Conservation (phyloP, 2,329 filamentous ascomycete species). For the Westerdykella ornata region DNA sequence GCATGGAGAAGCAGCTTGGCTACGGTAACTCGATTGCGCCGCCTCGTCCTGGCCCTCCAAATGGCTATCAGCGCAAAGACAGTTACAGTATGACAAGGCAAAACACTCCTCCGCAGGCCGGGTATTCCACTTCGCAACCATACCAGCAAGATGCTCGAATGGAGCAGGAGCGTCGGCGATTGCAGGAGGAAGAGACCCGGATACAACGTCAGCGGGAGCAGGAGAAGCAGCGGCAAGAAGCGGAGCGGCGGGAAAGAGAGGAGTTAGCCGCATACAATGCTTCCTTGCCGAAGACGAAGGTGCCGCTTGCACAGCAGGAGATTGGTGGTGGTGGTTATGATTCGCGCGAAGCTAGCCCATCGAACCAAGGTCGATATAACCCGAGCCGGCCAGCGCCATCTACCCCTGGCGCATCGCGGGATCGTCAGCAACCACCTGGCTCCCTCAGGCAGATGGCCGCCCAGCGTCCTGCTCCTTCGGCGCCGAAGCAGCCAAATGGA, state of each 20-base stretch:
- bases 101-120: conserved; percentile 25
- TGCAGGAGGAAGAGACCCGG: conserved; percentile 38
- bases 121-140: conserved; percentile 27
- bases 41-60: conserved; percentile 43
- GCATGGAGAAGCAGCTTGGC: conserved; percentile 45
- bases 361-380: conserved; percentile 65
- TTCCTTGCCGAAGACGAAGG: conserved; percentile 72
- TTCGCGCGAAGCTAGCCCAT: conserved; percentile 40
- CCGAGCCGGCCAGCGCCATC: conserved; percentile 78
- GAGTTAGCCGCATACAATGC: conserved; percentile 87
- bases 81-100: conserved; percentile 38
- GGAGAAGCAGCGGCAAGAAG: conserved; percentile 37
- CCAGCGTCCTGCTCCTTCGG: conserved; percentile 75
- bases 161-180: conserved; percentile 36
- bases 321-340: conserved; percentile 56
- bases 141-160: conserved; percentile 31
- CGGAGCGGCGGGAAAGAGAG: conserved; percentile 49
- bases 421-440: conserved; percentile 46
- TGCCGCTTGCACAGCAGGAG: conserved; percentile 82
- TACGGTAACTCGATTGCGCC: conserved; percentile 45
- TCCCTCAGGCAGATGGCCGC: conserved; percentile 53
- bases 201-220: conserved; percentile 36
- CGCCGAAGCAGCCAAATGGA: conserved; percentile 47
- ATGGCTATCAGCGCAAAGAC: conserved; percentile 39
- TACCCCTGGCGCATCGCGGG: conserved; percentile 53